Conservation (phyloP, 2,329 filamentous ascomycete species). For the Delphinella strobiligena region DNA sequence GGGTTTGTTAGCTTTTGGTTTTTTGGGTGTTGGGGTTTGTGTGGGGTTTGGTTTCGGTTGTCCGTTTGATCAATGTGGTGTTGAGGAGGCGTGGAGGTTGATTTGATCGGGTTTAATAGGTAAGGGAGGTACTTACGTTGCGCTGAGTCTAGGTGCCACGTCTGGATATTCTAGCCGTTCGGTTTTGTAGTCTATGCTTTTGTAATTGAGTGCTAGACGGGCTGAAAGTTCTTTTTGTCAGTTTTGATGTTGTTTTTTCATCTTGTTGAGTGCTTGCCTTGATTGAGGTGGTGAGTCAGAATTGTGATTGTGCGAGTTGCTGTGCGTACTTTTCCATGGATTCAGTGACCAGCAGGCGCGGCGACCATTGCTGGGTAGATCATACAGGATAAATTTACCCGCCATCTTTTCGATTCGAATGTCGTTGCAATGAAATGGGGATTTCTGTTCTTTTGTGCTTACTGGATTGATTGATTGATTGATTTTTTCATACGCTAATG, state of each 20-base stretch:
- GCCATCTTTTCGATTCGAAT: conserved; percentile 11
- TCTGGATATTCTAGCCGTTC: conserved; percentile 61
- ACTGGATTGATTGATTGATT: too few species aligned
- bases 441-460: too few species aligned
- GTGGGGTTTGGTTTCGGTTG: background rate
- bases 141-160: conserved; percentile 43
- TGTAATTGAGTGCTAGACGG: conserved; percentile 55
- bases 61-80: background rate
- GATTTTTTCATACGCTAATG: too few species aligned
- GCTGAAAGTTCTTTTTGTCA: too few species aligned
- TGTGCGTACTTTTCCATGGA: conserved; percentile 53
- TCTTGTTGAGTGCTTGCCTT: conserved; percentile 10
- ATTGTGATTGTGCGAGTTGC: conserved; percentile 5
- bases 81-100: too few species aligned
- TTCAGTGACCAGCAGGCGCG: conserved; percentile 51
- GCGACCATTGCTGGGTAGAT: conserved; percentile 45
- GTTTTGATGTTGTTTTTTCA: too few species aligned
- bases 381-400: conserved; percentile 43
- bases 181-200: conserved; percentile 54
- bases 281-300: too few species aligned
- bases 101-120: background rate
- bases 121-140: conserved; percentile 21
- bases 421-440: too few species aligned
- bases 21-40: too few species aligned
- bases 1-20: too few species aligned